phyloP scores from a whole-genome alignment of 176 grass and related monocot genomes.

The Lolium perenne region DNA sequence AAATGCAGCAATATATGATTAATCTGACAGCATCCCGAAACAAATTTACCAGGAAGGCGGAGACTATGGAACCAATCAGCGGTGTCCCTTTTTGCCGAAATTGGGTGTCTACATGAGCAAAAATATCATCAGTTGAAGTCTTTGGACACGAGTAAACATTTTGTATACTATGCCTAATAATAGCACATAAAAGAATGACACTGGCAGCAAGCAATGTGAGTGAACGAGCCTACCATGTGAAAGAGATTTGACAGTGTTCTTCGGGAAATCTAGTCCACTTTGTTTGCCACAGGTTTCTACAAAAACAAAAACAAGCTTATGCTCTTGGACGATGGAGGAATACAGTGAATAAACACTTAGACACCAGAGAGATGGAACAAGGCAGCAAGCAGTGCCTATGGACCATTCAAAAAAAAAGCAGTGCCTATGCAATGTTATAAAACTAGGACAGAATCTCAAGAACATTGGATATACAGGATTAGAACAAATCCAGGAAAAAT shows the following conservation, averaged over 20 bases:
- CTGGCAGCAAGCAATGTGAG: not conserved
- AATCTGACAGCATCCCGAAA: not conserved
- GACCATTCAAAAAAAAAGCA: too few relatives aligned
- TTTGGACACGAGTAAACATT: not conserved
- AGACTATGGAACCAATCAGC: not conserved
- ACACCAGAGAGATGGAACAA: constrained; percentile 1
- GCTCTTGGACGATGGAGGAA: not conserved
- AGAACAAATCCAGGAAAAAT: not conserved
- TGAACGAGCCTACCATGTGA: constrained; percentile 15
- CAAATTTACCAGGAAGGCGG: constrained; percentile 34
- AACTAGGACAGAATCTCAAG: too few relatives aligned
- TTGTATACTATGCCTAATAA: not conserved
- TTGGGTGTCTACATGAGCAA: constrained; percentile 9
- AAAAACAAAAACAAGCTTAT: constrained; percentile 1
- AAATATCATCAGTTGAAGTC: not conserved
- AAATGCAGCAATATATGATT: not conserved
- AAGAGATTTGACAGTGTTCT: not conserved
- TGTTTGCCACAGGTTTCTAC: not conserved
- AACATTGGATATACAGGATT: not conserved
- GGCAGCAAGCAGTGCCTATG: too few relatives aligned
- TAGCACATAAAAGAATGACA: constrained; percentile 6
- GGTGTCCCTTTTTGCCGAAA: not conserved
- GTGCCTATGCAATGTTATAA: not conserved
- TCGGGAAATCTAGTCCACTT: constrained; percentile 18
- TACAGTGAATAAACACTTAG: not conserved